phyloP scores from a whole-genome alignment of 176 grass and related monocot genomes.

The Carex parvula region DNA sequence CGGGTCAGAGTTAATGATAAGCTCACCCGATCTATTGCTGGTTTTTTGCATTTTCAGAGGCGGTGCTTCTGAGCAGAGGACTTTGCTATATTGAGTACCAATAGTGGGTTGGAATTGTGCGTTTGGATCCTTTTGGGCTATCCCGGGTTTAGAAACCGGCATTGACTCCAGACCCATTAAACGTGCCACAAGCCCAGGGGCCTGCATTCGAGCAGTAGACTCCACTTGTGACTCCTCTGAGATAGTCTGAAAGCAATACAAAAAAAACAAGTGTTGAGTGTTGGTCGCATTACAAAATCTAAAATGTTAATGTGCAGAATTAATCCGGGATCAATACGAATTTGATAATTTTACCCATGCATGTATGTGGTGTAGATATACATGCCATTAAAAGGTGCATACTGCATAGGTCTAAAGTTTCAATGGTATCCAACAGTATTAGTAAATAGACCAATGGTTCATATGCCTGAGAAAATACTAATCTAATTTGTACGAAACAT shows the following conservation, averaged over 20 bases:
- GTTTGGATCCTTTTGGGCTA: conserved; percentile 18
- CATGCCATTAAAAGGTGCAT: neutral
- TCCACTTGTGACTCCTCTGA: neutral
- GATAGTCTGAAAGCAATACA: conserved; percentile 2
- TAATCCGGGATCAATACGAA: neutral
- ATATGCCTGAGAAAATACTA: neutral
- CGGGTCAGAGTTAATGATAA: neutral
- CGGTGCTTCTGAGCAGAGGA: conserved; percentile 26
- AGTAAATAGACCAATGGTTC: too few species aligned
- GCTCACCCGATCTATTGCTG: conserved; percentile 22
- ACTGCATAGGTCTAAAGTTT: neutral
- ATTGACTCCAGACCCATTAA: conserved; percentile 91
- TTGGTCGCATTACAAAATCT: neutral
- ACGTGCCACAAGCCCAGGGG: conserved; percentile 69
- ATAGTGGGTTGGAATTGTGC: neutral
- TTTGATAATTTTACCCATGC: neutral
- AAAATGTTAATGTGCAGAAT: neutral
- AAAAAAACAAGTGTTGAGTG: neutral
- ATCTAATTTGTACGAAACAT: too few species aligned
- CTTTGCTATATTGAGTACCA: conserved; percentile 2
- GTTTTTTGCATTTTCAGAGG: conserved; percentile 81
- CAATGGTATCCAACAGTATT: neutral
- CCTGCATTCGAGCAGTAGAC: neutral
- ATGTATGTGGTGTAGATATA: neutral
- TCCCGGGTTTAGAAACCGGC: conserved; percentile 32